These are phyloP conservation scores for Odonthalia washingtoniensis DNA, from an alignment of 31 red algal species.

Conservation along the genomic window DNA sequence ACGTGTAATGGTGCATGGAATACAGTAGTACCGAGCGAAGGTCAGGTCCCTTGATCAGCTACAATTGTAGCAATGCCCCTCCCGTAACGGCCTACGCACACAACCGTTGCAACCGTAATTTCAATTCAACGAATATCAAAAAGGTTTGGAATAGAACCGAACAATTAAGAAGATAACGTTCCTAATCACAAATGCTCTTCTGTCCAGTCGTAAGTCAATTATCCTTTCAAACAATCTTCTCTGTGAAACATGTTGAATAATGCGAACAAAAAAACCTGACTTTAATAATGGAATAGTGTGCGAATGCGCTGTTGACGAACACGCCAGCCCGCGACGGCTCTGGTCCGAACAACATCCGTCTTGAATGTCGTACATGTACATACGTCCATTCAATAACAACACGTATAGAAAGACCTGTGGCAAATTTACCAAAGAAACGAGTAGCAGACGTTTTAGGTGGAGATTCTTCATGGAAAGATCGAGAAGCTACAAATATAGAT, in stretches of 20 bases:
- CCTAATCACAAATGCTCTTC: conserved; percentile 51
- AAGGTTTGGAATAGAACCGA: too few relatives aligned
- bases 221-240: neutral
- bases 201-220: conserved; percentile 38
- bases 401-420: conserved; percentile 58
- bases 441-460: conserved; percentile 83
- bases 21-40: too few relatives aligned
- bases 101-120: too few relatives aligned
- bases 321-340: conserved; percentile 5
- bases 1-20: too few relatives aligned
- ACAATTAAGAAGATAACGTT: too few relatives aligned
- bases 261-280: neutral
- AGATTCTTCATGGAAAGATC: conserved; percentile 65
- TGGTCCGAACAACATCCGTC: conserved; percentile 13
- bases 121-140: too few relatives aligned
- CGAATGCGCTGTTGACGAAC: conserved; percentile 35
- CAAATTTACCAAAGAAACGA: conserved; percentile 61
- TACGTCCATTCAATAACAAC: conserved; percentile 65
- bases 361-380: conserved; percentile 78
- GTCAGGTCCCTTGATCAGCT: too few relatives aligned
- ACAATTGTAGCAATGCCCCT: too few relatives aligned
- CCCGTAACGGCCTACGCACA: too few relatives aligned
- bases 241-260: neutral
- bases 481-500: conserved; percentile 56
- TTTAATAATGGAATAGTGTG: conserved; percentile 31